phyloP scores from a whole-genome alignment of 768 basidiomycete species.

The Tricholoma sp. region DNA sequence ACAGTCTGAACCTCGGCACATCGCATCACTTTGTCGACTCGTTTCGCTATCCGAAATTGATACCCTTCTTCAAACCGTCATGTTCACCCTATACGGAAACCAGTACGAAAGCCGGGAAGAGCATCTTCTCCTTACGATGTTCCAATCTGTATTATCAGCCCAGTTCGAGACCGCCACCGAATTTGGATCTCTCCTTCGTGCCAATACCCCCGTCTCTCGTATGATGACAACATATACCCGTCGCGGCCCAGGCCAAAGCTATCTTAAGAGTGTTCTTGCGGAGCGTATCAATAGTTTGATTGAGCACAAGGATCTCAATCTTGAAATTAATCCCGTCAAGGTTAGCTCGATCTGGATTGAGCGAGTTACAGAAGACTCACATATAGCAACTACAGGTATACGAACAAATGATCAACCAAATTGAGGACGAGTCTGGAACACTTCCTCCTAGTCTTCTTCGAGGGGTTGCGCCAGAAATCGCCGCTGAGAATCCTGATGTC shows the following conservation, averaged over 20 bases:
- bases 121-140: slow-evolving; percentile 98
- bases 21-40: slow-evolving; percentile 93
- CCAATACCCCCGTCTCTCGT: slow-evolving; percentile 97
- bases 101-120: slow-evolving; percentile 99
- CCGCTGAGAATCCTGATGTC: slow-evolving; percentile 90
- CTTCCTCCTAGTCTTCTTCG: slow-evolving; percentile 89
- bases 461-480: slow-evolving; percentile 92
- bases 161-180: slow-evolving; percentile 99
- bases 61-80: slow-evolving; percentile 97
- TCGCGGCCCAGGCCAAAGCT: slow-evolving; percentile 96
- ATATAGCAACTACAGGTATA: slow-evolving; percentile 65
- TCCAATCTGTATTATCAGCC: slow-evolving; percentile 95
- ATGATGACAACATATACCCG: slow-evolving; percentile 99
- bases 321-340: slow-evolving; percentile 99
- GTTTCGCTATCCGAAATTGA: slow-evolving; percentile 97
- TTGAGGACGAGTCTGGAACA: slow-evolving; percentile 94
- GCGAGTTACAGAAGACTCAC: not conserved
- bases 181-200: slow-evolving; percentile 96
- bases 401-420: slow-evolving; percentile 99
- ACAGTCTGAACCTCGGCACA: slow-evolving; percentile 95
- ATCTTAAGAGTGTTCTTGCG: slow-evolving; percentile 94
- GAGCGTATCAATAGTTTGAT: slow-evolving; percentile 98
- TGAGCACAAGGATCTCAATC: slow-evolving; percentile 98
- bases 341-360: slow-evolving; percentile 31
- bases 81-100: slow-evolving; percentile 99